A percentile compares a stretch with the other conserved stretches of the same genome.
These are phyloP conservation scores for Scutellaria barbata DNA, from an alignment of 257 asterid species.

Conservation along the genomic window DNA sequence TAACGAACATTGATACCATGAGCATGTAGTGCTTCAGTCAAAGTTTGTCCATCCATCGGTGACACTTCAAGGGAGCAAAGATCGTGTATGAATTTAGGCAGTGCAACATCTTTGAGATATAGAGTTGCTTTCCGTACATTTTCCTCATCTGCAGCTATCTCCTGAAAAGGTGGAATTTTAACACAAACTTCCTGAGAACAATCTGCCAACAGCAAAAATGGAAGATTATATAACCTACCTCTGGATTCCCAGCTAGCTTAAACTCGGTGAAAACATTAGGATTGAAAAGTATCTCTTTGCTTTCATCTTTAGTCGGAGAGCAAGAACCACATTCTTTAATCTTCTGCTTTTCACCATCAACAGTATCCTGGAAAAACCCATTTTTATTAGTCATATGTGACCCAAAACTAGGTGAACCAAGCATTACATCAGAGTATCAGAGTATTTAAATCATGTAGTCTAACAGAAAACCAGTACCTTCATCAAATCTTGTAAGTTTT, in stretches of 20 bases:
- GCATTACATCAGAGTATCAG: conserved; percentile 3
- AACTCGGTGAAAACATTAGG: conserved; percentile 91
- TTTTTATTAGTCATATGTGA: conserved; percentile 4
- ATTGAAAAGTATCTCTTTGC: conserved; percentile 69
- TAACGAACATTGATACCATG: conserved; percentile 92
- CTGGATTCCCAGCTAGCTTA: conserved; percentile 77
- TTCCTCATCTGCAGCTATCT: conserved; percentile 79
- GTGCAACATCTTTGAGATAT: conserved; percentile 69
- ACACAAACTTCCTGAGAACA: conserved; percentile 18
- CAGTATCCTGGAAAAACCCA: conserved; percentile 41
- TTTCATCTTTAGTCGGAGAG: conserved; percentile 42
- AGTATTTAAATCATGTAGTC: conserved; percentile 1
- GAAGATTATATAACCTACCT: conserved; percentile 52
- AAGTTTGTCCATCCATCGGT: conserved; percentile 96
- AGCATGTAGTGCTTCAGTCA: conserved; percentile 94
- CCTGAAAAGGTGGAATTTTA: conserved; percentile 53
- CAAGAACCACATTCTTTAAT: conserved; percentile 44
- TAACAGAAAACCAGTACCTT: not conserved
- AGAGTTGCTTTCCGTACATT: conserved; percentile 76
- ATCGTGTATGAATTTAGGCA: conserved; percentile 80
- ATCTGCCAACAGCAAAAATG: conserved; percentile 5
- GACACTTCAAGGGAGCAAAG: conserved; percentile 92
- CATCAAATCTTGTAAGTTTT: conserved; percentile 15
- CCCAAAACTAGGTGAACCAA: conserved; percentile 23
- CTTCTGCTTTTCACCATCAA: conserved; percentile 43